Conservation (phyloP, 805 yeast genomes). For the Maudiozyma serrabonitensis region DNA sequence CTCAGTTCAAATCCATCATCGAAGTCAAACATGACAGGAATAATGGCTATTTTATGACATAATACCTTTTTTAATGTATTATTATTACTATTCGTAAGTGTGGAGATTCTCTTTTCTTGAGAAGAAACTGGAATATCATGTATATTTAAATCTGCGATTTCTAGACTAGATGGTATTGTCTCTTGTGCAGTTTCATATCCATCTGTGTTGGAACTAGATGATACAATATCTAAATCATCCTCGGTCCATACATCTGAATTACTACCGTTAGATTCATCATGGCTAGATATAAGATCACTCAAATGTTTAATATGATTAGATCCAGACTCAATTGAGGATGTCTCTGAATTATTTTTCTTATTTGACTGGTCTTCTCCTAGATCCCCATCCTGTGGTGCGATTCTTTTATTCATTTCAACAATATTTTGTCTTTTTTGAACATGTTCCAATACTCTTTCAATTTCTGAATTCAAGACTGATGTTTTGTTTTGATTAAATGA, state of each 20-base stretch:
- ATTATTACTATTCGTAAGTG: background rate
- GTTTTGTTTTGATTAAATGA: background rate
- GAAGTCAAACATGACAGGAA: background rate
- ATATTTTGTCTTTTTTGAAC: slow-evolving; percentile 6
- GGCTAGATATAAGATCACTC: slow-evolving; percentile 16
- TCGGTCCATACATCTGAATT: slow-evolving; percentile 16
- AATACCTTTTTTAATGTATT: background rate
- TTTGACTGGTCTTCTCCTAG: background rate
- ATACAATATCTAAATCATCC: slow-evolving; percentile 11
- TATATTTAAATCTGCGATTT: slow-evolving; percentile 2
- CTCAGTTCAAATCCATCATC: slow-evolving; percentile 6
- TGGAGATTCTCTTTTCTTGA: background rate
- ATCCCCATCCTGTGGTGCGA: background rate
- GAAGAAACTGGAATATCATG: background rate
- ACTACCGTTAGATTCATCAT: slow-evolving; percentile 13
- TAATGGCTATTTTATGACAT: background rate
- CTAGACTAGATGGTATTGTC: background rate
- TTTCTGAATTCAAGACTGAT: slow-evolving; percentile 9
- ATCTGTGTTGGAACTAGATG: background rate
- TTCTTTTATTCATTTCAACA: background rate
- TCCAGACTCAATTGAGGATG: background rate
- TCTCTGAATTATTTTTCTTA: background rate
- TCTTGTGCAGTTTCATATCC: slow-evolving; percentile 4
- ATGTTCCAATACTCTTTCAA: slow-evolving; percentile 15
- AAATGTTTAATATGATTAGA: background rate